A percentile compares a stretch with the other conserved stretches of the same genome.
Conservation (phyloP, 345 rosid genomes). For the Murraya koenigii region DNA sequence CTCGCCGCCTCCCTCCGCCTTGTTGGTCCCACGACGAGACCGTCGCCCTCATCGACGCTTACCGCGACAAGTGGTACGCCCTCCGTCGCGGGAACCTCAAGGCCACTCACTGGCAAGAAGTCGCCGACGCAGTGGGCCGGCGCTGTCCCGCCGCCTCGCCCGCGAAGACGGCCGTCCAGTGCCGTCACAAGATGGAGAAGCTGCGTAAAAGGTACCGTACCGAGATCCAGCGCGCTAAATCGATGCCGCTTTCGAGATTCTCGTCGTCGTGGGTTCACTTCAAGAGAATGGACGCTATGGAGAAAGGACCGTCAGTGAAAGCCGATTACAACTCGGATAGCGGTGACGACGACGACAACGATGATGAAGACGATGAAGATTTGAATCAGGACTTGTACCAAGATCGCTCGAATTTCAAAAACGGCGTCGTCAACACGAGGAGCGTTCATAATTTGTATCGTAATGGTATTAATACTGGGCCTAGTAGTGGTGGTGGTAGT, state of each 20-base stretch:
- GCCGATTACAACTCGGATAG: constrained; percentile 37
- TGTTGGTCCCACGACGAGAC: constrained; percentile 96
- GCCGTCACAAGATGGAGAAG: constrained; percentile 99
- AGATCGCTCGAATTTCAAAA: constrained; percentile 37
- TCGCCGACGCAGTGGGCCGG: constrained; percentile 60
- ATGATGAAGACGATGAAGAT: constrained; percentile 46
- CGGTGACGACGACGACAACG: constrained; percentile 31
- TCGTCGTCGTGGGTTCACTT: constrained; percentile 89
- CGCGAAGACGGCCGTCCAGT: constrained; percentile 82
- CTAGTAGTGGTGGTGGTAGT: constrained; percentile 32
- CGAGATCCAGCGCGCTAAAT: constrained; percentile 86
- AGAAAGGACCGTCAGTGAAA: constrained; percentile 48
- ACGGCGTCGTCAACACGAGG: constrained; percentile 40
- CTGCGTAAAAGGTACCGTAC: constrained; percentile 83
- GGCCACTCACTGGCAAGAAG: constrained; percentile 95
- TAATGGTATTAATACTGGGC: constrained; percentile 44
- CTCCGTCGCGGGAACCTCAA: constrained; percentile 92
- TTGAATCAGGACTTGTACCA: constrained; percentile 38
- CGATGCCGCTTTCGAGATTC: constrained; percentile 74
- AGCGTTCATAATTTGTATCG: constrained; percentile 53
- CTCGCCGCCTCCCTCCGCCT: constrained; percentile 91
- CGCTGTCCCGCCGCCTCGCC: constrained; percentile 64
- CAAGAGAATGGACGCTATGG: constrained; percentile 86
- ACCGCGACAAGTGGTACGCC: constrained; percentile 85
- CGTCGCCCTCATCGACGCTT: constrained; percentile 68